Base-by-base conservation (phyloP, 78 protist species). In the Cavenderia fasciculata region DNA sequence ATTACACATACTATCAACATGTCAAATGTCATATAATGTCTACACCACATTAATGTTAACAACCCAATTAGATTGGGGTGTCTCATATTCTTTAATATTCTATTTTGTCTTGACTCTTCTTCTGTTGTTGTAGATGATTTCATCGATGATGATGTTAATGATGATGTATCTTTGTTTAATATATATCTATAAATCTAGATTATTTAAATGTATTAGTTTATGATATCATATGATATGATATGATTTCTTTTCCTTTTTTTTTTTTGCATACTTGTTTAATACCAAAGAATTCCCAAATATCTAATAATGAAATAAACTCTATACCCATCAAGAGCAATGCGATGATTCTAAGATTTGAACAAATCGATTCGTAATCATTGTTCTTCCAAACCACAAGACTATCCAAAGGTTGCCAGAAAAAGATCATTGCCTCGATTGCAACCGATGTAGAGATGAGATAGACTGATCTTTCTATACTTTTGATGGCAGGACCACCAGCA, bases 41-140 rank as follows among this genome's bases (percentile, higher is more conserved):
- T 23, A 27, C 41, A 57, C 63, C 63, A 57, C 63, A 57, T 57
- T 36, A 57, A 57, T 23, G 27, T 6, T 36, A 27, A 27, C 6
- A 57, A 57, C 1, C 63, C 63, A 25, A 57, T 57, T 36, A 57
- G 6, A 27, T 29, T 57, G 6, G 63, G 63, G 27, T 57, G 63
- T 57, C 63, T 57, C 63, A 57, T 57, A 29, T 57, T 57, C 8
- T n/a, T n/a, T n/a, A n/a, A n/a, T n/a, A n/a, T n/a, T n/a, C n/a
- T n/a, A n/a, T n/a, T n/a, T n/a, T n/a, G n/a, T n/a, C n/a, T n/a
- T n/a, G n/a, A n/a, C n/a, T n/a, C n/a, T n/a, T n/a, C n/a, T n/a
- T n/a, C n/a, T n/a, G n/a, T n/a, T n/a, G n/a, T n/a, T 57, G 27
- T 27, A 49, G 54, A 49, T 49, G 14, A 27, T 10, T 6, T 25